These are phyloP conservation scores for Ustilago nuda DNA, from an alignment of 1,284 basidiomycete genomes.

Conservation along the genomic window DNA sequence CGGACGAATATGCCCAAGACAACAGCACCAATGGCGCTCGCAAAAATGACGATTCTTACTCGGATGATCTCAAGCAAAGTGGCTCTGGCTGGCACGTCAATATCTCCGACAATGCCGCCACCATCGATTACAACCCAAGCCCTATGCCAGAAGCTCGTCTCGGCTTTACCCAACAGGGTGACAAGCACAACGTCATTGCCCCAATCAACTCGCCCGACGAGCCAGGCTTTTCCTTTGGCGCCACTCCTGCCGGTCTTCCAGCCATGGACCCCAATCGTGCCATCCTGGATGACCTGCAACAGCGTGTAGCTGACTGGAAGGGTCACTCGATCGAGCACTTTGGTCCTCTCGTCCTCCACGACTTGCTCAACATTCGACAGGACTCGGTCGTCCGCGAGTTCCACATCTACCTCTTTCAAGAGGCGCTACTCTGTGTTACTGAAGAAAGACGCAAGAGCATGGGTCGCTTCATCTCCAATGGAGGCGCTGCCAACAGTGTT, in stretches of 20 bases:
- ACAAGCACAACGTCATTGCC: constrained; percentile 38
- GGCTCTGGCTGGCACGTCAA: constrained; percentile 24
- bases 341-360: constrained; percentile 88
- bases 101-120: neutral
- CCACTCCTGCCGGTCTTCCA: constrained; percentile 50
- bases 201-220: constrained; percentile 33
- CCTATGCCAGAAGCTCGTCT: constrained; percentile 33
- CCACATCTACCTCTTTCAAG: constrained; percentile 93
- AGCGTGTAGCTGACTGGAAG: constrained; percentile 92
- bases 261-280: constrained; percentile 74
- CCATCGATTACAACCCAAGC: constrained; percentile 16
- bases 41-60: constrained; percentile 43
- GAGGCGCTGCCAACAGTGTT: constrained; percentile 38
- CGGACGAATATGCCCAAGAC: constrained; percentile 39
- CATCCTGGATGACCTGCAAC: constrained; percentile 86
- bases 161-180: constrained; percentile 36
- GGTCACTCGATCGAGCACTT: constrained; percentile 84
- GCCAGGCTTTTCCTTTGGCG: constrained; percentile 51
- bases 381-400: constrained; percentile 88
- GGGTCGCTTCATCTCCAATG: constrained; percentile 77
- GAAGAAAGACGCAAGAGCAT: constrained; percentile 86
- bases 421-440: constrained; percentile 94
- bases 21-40: constrained; percentile 13
- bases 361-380: constrained; percentile 86
- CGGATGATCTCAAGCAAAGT: constrained; percentile 60